phyloP scores from a whole-genome alignment of 139 green algal genomes.

The Zygnema cylindricum region DNA sequence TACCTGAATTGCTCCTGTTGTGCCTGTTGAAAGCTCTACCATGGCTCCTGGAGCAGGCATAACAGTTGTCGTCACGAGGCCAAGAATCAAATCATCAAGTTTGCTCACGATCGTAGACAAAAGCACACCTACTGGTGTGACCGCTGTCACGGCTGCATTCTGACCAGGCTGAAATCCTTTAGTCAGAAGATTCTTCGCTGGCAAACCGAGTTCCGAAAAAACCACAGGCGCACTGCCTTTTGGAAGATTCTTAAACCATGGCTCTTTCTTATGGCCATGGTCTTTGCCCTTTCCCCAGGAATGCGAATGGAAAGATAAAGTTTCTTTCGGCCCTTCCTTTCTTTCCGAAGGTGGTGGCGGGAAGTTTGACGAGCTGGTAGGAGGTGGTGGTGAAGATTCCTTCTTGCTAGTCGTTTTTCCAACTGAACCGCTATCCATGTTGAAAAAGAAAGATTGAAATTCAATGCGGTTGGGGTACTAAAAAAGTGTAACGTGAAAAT shows the following conservation, averaged over 20 bases:
- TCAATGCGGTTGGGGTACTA: no score
- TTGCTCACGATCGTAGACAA: neutral
- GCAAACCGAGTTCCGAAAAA: neutral
- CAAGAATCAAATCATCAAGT: conserved; percentile 3
- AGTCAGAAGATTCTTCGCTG: neutral
- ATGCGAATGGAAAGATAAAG: no score
- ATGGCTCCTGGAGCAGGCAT: neutral
- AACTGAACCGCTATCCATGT: no score
- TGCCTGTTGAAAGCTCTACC: conserved; percentile 1
- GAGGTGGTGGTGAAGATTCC: no score
- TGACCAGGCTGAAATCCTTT: neutral
- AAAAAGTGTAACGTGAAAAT: no score
- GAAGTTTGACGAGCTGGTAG: no score
- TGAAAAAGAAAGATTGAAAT: no score
- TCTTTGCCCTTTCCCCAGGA: no score
- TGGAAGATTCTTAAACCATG: neutral
- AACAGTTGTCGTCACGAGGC: neutral
- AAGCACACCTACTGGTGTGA: conserved; percentile 5
- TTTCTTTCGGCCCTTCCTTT: no score
- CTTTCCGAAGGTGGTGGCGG: no score
- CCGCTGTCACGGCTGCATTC: neutral
- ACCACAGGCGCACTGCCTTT: neutral
- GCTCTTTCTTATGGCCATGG: neutral
- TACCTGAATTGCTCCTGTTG: neutral
- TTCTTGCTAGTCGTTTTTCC: no score